A percentile compares a stretch with the other conserved stretches of the same genome.
Evolutionary conservation across 495 filamentous ascomycete genomes (phyloP).

Genomic region (Cenococcum geophilum): DNA sequence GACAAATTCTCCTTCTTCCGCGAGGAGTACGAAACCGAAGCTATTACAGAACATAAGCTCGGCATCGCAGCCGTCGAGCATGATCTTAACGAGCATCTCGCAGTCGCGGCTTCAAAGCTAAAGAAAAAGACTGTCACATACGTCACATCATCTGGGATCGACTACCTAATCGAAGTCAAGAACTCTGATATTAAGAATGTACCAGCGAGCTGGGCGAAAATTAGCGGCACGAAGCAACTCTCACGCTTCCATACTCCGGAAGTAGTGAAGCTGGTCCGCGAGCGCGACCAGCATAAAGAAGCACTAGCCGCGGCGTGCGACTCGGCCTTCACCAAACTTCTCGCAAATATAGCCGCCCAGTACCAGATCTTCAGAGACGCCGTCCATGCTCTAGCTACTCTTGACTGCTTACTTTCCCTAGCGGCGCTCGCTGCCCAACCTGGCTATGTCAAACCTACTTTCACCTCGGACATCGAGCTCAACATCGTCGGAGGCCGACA

Average conservation of each 20-base stretch:
- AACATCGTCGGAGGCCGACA: conserved; percentile 73
- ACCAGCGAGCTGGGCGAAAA: conserved; percentile 89
- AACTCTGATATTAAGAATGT: conserved; percentile 75
- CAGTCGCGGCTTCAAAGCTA: conserved; percentile 61
- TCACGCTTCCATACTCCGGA: conserved; percentile 93
- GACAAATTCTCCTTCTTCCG: conserved; percentile 95
- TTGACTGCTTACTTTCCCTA: conserved; percentile 87
- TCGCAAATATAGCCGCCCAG: conserved; percentile 64
- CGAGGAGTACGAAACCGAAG: conserved; percentile 76
- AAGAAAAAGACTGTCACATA: conserved; percentile 67
- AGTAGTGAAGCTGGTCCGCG: conserved; percentile 71
- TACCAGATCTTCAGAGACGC: conserved; percentile 89
- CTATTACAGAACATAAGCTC: conserved; percentile 79
- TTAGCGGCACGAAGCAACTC: conserved; percentile 86
- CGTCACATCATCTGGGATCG: conserved; percentile 76
- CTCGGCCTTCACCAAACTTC: conserved; percentile 64
- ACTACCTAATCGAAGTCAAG: conserved; percentile 87
- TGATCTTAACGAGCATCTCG: conserved; percentile 71
- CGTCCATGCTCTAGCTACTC: conserved; percentile 73
- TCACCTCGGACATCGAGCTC: conserved; percentile 63
- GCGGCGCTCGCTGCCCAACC: conserved; percentile 77
- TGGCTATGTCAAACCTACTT: conserved; percentile 83
- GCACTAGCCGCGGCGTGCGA: conserved; percentile 89
- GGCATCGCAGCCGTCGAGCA: conserved; percentile 87
- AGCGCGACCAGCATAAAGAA: conserved; percentile 94